Percentiles rank a stretch among this genome's conserved stretches.
Conservation (phyloP, 2,329 filamentous ascomycete species). For the Zopfia rhizophila region DNA sequence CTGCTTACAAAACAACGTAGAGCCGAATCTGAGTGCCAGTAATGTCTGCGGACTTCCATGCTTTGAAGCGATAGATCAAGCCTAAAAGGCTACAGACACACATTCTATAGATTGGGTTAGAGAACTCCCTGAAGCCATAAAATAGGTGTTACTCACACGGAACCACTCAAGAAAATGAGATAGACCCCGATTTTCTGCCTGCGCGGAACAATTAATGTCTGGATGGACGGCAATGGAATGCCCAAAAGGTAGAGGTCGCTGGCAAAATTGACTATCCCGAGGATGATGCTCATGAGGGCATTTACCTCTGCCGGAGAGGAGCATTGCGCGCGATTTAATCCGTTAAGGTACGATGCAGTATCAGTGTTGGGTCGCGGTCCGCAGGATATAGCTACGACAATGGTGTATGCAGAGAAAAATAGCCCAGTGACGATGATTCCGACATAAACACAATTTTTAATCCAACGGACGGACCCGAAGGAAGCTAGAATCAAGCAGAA, state of each 20-base stretch:
- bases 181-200: slow-evolving; percentile 26
- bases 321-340: slow-evolving; percentile 23
- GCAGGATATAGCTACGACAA: slow-evolving; percentile 28
- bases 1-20: slow-evolving; percentile 22
- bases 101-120: slow-evolving; percentile 17
- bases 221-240: slow-evolving; percentile 14
- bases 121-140: neutral
- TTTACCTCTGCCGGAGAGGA: slow-evolving; percentile 19
- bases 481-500: slow-evolving; percentile 25
- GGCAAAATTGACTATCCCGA: slow-evolving; percentile 1
- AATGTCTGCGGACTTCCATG: slow-evolving; percentile 25
- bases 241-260: slow-evolving; percentile 10
- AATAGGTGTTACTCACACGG: slow-evolving; percentile 18
- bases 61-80: slow-evolving; percentile 27
- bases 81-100: slow-evolving; percentile 28
- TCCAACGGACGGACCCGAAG: slow-evolving; percentile 29
- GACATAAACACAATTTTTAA: slow-evolving; percentile 28
- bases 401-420: slow-evolving; percentile 26
- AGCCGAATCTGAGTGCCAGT: slow-evolving; percentile 29
- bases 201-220: slow-evolving; percentile 16
- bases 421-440: slow-evolving; percentile 29
- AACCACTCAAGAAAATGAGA: slow-evolving; percentile 21
- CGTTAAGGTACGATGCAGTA: slow-evolving; percentile 24
- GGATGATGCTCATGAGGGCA: slow-evolving; percentile 20
- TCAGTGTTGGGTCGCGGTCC: slow-evolving; percentile 24